A percentile compares a stretch with the other conserved stretches of the same genome.
phyloP scores from a whole-genome alignment of 75 land plant species.

The Pinus albicaulis region DNA sequence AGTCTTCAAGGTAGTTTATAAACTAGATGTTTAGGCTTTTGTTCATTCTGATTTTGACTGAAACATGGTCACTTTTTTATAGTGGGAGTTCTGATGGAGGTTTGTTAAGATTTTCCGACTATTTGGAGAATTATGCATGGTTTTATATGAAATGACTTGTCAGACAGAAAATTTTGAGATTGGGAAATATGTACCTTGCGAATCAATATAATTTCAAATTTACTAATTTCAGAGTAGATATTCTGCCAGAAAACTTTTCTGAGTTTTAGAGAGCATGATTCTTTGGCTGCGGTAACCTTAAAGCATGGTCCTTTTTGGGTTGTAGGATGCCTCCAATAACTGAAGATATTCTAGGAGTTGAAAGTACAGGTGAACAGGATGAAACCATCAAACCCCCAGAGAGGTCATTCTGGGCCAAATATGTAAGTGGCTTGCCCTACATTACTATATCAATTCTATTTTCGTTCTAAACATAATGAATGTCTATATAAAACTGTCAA shows the following conservation, averaged over 20 bases:
- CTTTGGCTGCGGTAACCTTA: not conserved
- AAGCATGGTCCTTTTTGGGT: slow-evolving; percentile 1
- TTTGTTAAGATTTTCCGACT: not conserved
- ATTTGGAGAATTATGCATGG: not conserved
- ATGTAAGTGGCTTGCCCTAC: slow-evolving; percentile 48
- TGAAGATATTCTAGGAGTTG: slow-evolving; percentile 47
- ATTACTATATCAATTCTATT: not conserved
- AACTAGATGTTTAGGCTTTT: not conserved
- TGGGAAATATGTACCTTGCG: too few species aligned
- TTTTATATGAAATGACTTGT: not conserved
- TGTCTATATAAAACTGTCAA: not conserved
- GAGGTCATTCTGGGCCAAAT: slow-evolving; percentile 98
- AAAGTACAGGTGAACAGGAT: slow-evolving; percentile 40
- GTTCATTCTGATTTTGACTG: not conserved
- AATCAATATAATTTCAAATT: not conserved
- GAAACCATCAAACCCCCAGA: slow-evolving; percentile 60
- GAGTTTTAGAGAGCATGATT: not conserved
- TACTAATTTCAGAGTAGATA: not conserved
- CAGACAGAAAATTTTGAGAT: not conserved
- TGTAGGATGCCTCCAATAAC: slow-evolving; percentile 52
- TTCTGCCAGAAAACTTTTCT: not conserved
- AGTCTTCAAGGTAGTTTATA: slow-evolving; percentile 60
- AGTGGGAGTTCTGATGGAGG: too few species aligned
- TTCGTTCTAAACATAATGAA: not conserved
- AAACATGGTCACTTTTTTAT: too few species aligned